Evolutionary conservation across 495 filamentous ascomycete species (phyloP).

Genomic region (Neurospora sublineolata): DNA sequence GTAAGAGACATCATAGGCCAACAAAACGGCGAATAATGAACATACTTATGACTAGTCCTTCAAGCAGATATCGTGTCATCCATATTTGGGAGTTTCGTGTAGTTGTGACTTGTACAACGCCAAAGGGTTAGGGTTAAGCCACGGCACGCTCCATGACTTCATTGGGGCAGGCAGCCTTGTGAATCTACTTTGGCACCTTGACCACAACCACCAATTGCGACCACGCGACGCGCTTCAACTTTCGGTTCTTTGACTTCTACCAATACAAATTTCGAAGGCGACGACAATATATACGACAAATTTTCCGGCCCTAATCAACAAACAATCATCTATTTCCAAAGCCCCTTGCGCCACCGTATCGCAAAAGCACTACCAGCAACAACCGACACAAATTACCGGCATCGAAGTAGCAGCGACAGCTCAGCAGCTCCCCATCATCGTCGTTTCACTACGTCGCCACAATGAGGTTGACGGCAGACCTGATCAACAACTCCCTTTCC

Average conservation of each 20-base stretch:
- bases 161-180: not conserved
- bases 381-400: not conserved
- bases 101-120: not conserved
- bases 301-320: not conserved
- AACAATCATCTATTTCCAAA: not conserved
- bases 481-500: constrained; percentile 80
- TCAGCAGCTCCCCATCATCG: not conserved
- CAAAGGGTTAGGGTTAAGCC: not conserved
- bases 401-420: not conserved
- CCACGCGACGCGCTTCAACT: not conserved
- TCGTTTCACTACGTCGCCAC: constrained; percentile 4
- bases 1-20: not conserved
- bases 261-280: not conserved
- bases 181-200: not conserved
- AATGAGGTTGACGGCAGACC: constrained; percentile 92
- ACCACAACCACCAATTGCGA: not conserved
- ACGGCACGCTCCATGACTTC: not conserved
- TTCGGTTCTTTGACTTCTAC: not conserved
- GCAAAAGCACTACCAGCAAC: not conserved
- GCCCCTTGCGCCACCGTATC: not conserved
- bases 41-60: not conserved
- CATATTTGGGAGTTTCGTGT: not conserved
- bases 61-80: not conserved
- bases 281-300: not conserved
- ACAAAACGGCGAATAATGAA: not conserved